phyloP scores from a whole-genome alignment of 2,329 filamentous ascomycete species.

The Pyricularia pennisetigena region DNA sequence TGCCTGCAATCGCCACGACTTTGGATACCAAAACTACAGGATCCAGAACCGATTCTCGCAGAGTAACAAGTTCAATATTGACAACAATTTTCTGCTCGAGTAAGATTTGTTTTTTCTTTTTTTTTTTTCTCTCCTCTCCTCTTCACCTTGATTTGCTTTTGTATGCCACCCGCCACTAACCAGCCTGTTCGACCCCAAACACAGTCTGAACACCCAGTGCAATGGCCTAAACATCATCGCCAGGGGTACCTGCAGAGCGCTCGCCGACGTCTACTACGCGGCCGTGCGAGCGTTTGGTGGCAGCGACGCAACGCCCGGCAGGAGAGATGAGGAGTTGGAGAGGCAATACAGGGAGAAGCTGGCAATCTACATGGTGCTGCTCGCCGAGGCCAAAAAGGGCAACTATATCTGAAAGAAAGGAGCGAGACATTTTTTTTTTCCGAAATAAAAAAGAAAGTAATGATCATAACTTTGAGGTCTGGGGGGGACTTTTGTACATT shows the following conservation, averaged over 20 bases:
- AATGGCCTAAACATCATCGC: conserved; percentile 8
- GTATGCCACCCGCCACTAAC: background rate
- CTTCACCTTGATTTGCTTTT: background rate
- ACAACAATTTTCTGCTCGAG: conserved; percentile 38
- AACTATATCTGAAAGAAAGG: background rate
- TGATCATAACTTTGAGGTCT: background rate
- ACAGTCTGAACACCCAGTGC: conserved; percentile 27
- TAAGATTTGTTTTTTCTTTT: conserved; percentile 13
- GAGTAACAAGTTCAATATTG: conserved; percentile 30
- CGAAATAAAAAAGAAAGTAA: no score
- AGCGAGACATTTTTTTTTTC: no score
- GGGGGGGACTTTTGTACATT: background rate
- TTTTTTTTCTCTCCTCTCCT: background rate
- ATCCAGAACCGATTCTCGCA: conserved; percentile 34
- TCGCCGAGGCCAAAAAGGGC: conserved; percentile 21
- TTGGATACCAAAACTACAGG: conserved; percentile 45
- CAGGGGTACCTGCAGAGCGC: conserved; percentile 17
- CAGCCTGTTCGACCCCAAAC: background rate
- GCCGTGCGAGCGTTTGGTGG: conserved; percentile 27
- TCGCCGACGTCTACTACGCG: conserved; percentile 30
- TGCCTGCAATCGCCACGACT: conserved; percentile 45
- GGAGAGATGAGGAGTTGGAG: conserved; percentile 16
- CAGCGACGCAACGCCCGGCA: conserved; percentile 16
- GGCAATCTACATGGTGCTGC: conserved; percentile 22
- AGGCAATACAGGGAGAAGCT: conserved; percentile 24